A percentile compares a stretch with the other conserved stretches of the same genome.
Evolutionary conservation across 148 eudicot genomes (phyloP).

Genomic region (Diospyros lotus): DNA sequence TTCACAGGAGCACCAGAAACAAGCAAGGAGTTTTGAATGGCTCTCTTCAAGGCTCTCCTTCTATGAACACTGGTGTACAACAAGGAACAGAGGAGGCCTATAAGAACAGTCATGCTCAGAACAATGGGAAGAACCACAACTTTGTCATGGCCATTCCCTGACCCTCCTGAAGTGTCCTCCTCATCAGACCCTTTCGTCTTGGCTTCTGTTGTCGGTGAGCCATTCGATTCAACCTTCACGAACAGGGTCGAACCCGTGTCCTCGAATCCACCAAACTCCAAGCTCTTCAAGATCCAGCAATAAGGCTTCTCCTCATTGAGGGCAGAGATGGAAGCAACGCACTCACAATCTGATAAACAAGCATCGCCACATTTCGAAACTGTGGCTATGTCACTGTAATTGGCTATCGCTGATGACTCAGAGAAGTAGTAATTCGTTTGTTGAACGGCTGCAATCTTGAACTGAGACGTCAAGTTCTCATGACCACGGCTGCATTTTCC

Average conservation of each 20-base stretch:
- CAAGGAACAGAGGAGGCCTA: constrained; percentile 56
- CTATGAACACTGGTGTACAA: constrained; percentile 54
- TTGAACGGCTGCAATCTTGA: constrained; percentile 48
- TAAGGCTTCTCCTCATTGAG: constrained; percentile 71
- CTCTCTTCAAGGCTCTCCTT: constrained; percentile 47
- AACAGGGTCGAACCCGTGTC: constrained; percentile 82
- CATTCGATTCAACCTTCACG: constrained; percentile 52
- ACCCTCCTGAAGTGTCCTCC: constrained; percentile 3
- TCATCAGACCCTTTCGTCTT: neutral
- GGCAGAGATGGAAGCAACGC: constrained; percentile 90
- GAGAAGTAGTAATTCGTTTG: constrained; percentile 72
- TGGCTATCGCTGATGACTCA: constrained; percentile 59
- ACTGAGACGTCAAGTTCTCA: constrained; percentile 39
- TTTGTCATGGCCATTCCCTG: constrained; percentile 31
- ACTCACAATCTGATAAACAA: constrained; percentile 69
- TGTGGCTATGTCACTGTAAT: constrained; percentile 54
- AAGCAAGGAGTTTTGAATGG: constrained; percentile 61
- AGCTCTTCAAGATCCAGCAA: constrained; percentile 72
- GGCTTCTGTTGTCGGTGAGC: constrained; percentile 24
- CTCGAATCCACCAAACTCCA: constrained; percentile 88
- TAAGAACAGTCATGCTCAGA: constrained; percentile 53
- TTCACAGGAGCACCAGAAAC: constrained; percentile 73
- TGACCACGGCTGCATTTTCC: constrained; percentile 56
- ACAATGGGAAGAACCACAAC: constrained; percentile 77
- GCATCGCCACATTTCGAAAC: constrained; percentile 78